Evolutionary conservation across 2,329 filamentous ascomycete genomes (phyloP), one percentile per base, ranked within the genome.

Genomic region (Fusarium sp.): DNA sequence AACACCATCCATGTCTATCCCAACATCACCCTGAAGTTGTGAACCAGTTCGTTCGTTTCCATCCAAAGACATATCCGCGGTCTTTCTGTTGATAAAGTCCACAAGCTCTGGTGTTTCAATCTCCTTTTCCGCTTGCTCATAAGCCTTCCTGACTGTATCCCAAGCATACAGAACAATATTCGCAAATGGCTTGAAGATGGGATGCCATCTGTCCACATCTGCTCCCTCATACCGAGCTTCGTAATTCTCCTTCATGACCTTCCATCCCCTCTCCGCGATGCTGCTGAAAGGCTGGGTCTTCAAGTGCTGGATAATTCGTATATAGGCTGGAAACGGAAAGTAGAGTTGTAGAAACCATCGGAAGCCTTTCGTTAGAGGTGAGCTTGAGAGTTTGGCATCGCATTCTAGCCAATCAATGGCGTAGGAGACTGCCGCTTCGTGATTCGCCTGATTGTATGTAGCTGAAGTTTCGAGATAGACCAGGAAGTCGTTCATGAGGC

Each of bases 401-500:
- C 76, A 80, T 41, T 83, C 78, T 0, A 85, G 74, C 76, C 82
- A 80, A 3, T 57, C 29, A 1, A 84, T 55, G 0, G 83, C 81
- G 37, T 79, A 42, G 0, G 63, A 66, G 1, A 83, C 64, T 4
- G 79, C 80, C 1, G 66, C 57, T 46, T 83, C 77, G 14, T 78
- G 78, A 25, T 77, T 67, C 2, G 60, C 55, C 0, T 82, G 80
- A 0, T 78, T 79, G 31, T 78, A 77, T 0, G 71, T 63, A 8
- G 48, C 49, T 1, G 73, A 55, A 0, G 76, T 62, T 4, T 69
- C 72, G 0, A 77, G 68, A 31, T 76, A 73, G 48, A 29, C 79
- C 0, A 82, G 80, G 62, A 86, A 85, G 62, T 86, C 79, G 54
- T 89, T 84, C 55, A 90, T 63, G 0, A 92, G 82, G 3, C 81